Base-by-base conservation (phyloP, 805 yeast species). In the Teunomyces panamensis region DNA sequence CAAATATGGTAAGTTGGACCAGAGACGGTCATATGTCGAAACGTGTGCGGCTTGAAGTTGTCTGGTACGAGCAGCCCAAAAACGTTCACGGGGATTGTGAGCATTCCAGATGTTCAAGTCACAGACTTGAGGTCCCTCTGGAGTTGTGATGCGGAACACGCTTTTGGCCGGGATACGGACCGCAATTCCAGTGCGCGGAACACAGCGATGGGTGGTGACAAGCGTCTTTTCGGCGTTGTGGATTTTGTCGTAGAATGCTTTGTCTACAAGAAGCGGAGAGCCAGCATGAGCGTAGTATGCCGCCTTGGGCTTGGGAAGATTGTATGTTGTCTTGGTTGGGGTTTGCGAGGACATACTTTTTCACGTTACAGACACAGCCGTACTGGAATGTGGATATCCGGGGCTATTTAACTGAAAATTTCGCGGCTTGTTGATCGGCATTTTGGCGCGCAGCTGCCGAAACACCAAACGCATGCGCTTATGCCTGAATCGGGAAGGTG, bases 51-150 rank as follows among this genome's bases (percentile, higher is more conserved):
- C 74, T 50, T 83, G 86, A 50, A 83, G 65, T 56, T 83, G 88
- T 60, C 87, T 71, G 0, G 86, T 82, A 58, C 88, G 69, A 4
- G 86, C 76, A 11, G 87, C 88, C 87, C 88, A 83, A 56, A 83
- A 72, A 52, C 83, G 66, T 57, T 83, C 87, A 56, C 85, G 67
- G 24, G 83, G 85, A 56, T 82, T 81, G 52, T 79, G 73, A 43
- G 68, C 68, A 55, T 77, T 78, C 87, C 87, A 83, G 44, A 80
- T 76, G 63, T 83, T 83, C 62, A 83, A 74, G 57, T 83, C 87
- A 56, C 86, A 82, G 14, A 83, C 88, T 60, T 83, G 88, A 1
- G 89, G 85, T 4, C 87, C 87, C 55, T 83, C 82, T 2, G 86
- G 83, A 1, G 86, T 79, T 3, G 81, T 77, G 47, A 83, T 69